Conservation (phyloP, 331 rosid genomes). For the Phaseolus coccineus region DNA sequence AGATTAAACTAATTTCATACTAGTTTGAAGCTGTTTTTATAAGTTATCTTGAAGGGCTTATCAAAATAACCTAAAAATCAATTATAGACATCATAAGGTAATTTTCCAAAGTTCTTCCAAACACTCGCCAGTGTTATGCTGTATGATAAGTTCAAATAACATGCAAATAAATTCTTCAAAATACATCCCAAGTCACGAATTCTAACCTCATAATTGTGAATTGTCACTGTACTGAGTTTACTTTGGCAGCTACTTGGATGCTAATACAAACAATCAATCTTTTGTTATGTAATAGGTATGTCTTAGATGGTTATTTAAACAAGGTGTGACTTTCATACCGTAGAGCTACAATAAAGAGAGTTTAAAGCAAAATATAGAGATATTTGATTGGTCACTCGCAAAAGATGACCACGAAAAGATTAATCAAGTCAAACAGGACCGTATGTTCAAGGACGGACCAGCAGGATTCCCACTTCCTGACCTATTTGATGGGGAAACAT, state of each 20-base stretch:
- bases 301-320: slow-evolving; percentile 47
- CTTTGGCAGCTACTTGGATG: background rate
- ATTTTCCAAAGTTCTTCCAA: background rate
- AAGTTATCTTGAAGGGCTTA: background rate
- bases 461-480: background rate
- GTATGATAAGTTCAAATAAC: background rate
- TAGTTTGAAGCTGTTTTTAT: background rate
- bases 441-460: slow-evolving; percentile 18
- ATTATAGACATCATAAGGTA: background rate
- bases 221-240: background rate
- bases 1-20: background rate
- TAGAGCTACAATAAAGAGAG: slow-evolving; percentile 48
- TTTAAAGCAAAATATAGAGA: slow-evolving; percentile 40
- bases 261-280: background rate
- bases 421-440: slow-evolving; percentile 27
- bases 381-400: slow-evolving; percentile 49
- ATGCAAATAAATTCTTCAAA: background rate
- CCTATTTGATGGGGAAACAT: slow-evolving; percentile 42
- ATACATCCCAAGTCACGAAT: background rate
- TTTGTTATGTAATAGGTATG: slow-evolving; percentile 29
- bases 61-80: background rate
- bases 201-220: background rate
- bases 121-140: background rate
- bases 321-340: slow-evolving; percentile 33
- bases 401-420: slow-evolving; percentile 42